Evolutionary conservation across 2,329 filamentous ascomycete species (phyloP), one percentile per base, ranked within the genome.

Genomic region (Lachnellula subtilissima): DNA sequence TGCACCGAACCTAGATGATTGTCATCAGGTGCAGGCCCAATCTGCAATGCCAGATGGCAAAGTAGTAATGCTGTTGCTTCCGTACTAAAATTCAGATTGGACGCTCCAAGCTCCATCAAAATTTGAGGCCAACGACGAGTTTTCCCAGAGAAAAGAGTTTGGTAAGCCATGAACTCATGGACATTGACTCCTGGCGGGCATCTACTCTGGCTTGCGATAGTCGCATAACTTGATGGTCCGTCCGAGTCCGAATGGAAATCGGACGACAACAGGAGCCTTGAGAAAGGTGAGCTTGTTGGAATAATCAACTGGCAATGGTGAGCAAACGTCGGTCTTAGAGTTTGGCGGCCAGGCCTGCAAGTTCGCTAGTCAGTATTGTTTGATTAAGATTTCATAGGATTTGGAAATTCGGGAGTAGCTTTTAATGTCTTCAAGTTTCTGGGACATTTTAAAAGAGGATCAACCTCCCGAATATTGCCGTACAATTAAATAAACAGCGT

Each of bases 1-100:
- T 88, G 84, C 0, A 74, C 65, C 3, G 71, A 65, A 1, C 85
- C 74, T 0, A 81, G 65, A 2, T 59, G 6, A 19, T 74, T 66
- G 2, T 61, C 36, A 0, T 63, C 51, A 4, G 59, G 54, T 2
- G 40, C 11, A 15, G 83, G 83, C 0, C 87, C 87, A 1, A 74
- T 76, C 59, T 88, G 79, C 0, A 79, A 58, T 0, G 76, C 71
- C 1, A 88, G 69, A 8, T 81, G 78, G 1, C 71, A 70, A 1
- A 89, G 65, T 0, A 87, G 61, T 0, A 71, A 56, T 32, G 74
- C 73, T 0, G 80, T 80, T 0, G 76, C 73, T 32, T 81, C 75
- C 0, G 75, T 76, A 32, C 79, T 82, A 58, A 88, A 82, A 58
- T 87, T 87, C 3, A 90, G 51, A 56, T 78, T 79, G 0, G 77